Percentiles rank a stretch among this genome's conserved stretches.
Evolutionary conservation across 768 basidiomycete genomes (phyloP).

Genomic region (Rhizopogon salebrosus): DNA sequence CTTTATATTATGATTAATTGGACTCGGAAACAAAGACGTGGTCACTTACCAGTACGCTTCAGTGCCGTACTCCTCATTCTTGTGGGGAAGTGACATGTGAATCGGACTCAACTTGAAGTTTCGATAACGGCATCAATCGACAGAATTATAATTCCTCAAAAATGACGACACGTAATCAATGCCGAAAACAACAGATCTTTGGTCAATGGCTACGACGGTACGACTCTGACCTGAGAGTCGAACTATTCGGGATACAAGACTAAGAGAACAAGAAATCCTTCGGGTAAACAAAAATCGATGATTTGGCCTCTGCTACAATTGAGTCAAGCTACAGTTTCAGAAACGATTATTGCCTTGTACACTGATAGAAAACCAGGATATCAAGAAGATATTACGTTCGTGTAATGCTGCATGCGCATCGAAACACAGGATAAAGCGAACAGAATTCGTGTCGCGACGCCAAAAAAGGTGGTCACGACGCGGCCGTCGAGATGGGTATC

Average conservation of each 20-base stretch:
- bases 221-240: no score
- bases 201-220: no score
- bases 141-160: background rate
- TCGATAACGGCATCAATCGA: background rate
- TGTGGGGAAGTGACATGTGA: constrained; percentile 41
- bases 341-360: background rate
- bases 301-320: background rate
- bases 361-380: background rate
- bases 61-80: constrained; percentile 65
- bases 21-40: background rate
- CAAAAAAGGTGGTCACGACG: constrained; percentile 7
- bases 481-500: constrained; percentile 16
- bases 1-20: constrained; percentile 27
- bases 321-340: background rate
- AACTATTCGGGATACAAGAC: no score
- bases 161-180: background rate
- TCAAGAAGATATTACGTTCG: constrained; percentile 2
- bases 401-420: background rate
- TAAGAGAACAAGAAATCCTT: background rate
- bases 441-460: background rate
- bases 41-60: constrained; percentile 60
- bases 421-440: background rate
- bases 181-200: no score
- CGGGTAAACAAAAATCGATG: background rate
- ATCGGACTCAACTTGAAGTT: background rate